These are phyloP conservation scores for Malassezia psittaci DNA, from an alignment of 1,284 basidiomycete species.

Conservation along the genomic window DNA sequence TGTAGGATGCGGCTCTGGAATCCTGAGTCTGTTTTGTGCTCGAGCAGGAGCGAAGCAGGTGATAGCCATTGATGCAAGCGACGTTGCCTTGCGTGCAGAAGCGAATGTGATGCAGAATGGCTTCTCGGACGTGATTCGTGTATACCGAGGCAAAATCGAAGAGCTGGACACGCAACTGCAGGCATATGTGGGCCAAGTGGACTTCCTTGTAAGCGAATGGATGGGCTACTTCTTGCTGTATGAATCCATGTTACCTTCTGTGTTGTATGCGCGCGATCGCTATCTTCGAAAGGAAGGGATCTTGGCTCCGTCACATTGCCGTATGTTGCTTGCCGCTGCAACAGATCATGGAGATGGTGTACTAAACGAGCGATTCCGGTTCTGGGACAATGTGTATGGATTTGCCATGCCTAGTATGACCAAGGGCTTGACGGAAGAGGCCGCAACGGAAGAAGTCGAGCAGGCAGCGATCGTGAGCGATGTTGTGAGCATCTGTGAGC, in stretches of 20 bases:
- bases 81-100: slow-evolving; percentile 70
- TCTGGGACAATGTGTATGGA: slow-evolving; percentile 86
- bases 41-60: slow-evolving; percentile 83
- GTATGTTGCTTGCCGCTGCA: slow-evolving; percentile 72
- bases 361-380: slow-evolving; percentile 67
- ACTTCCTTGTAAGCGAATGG: slow-evolving; percentile 93
- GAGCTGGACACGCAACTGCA: slow-evolving; percentile 62
- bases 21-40: slow-evolving; percentile 84
- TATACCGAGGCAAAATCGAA: slow-evolving; percentile 79
- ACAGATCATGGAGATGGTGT: slow-evolving; percentile 58
- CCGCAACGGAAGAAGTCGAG: slow-evolving; percentile 36
- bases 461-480: slow-evolving; percentile 23
- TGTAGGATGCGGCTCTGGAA: slow-evolving; percentile 60
- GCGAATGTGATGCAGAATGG: slow-evolving; percentile 72
- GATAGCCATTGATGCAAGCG: slow-evolving; percentile 83
- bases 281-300: slow-evolving; percentile 65
- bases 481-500: slow-evolving; percentile 29
- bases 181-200: slow-evolving; percentile 61
- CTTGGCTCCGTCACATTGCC: slow-evolving; percentile 83
- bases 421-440: slow-evolving; percentile 35
- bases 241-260: slow-evolving; percentile 94
- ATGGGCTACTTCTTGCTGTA: slow-evolving; percentile 65
- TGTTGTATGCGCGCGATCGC: slow-evolving; percentile 71
- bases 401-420: slow-evolving; percentile 42
- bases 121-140: slow-evolving; percentile 63